Conservation (phyloP, 768 basidiomycete species). For the Phaeolepiota aurea region DNA sequence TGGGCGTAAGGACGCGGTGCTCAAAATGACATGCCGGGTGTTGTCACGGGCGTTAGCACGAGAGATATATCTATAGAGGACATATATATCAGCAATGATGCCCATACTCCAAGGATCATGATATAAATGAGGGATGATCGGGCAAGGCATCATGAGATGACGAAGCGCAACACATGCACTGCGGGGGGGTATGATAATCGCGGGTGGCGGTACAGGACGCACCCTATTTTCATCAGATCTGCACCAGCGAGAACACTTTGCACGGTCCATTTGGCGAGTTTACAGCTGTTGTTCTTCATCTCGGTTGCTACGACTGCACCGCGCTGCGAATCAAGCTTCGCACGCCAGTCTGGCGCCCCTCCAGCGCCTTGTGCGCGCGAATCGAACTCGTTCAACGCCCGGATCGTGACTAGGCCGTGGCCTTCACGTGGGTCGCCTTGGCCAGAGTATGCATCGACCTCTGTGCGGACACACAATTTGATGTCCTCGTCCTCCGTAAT, state of each 20-base stretch:
- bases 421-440: conserved; percentile 58
- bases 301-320: conserved; percentile 98
- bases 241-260: conserved; percentile 94
- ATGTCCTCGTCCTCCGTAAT: conserved; percentile 88
- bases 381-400: conserved; percentile 96
- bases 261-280: conserved; percentile 95
- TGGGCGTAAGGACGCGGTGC: conserved; percentile 91
- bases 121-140: conserved; percentile 1
- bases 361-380: conserved; percentile 83
- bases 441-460: conserved; percentile 83
- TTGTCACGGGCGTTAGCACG: conserved; percentile 91
- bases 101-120: conserved; percentile 6
- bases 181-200: background rate
- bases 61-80: conserved; percentile 73
- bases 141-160: too few species aligned
- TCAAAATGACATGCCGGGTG: conserved; percentile 91
- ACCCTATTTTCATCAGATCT: conserved; percentile 97
- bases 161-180: conserved; percentile 1
- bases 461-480: conserved; percentile 88
- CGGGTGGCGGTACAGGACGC: conserved; percentile 18
- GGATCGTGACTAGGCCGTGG: conserved; percentile 81
- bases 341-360: conserved; percentile 96
- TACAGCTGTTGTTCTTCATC: conserved; percentile 99
- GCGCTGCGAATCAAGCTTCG: conserved; percentile 92
- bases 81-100: conserved; percentile 10